Evolutionary conservation across 768 basidiomycete species (phyloP).

Genomic region (Lentinula edodes): DNA sequence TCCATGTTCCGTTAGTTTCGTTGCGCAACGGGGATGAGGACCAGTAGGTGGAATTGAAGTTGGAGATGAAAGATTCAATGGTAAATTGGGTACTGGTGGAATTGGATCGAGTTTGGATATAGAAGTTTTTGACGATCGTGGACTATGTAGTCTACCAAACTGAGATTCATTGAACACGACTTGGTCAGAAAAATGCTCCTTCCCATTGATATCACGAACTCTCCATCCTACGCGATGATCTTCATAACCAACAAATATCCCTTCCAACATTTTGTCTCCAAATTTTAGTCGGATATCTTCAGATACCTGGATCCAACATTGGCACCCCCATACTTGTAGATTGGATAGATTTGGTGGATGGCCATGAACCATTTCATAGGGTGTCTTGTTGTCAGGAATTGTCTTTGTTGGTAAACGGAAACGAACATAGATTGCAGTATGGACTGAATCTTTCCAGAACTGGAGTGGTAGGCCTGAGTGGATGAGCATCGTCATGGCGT

Average conservation of each 20-base stretch:
- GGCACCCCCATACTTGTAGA: not conserved
- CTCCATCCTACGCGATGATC: not conserved
- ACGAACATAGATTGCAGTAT: conserved; percentile 15
- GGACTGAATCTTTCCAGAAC: conserved; percentile 19
- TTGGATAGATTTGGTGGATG: not conserved
- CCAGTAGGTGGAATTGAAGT: too few relatives aligned
- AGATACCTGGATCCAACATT: too few relatives aligned
- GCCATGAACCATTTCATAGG: not conserved
- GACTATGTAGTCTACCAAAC: not conserved
- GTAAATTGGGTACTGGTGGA: too few relatives aligned
- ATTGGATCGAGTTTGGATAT: too few relatives aligned
- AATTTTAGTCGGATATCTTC: too few relatives aligned
- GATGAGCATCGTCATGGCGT: conserved; percentile 22
- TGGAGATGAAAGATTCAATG: not conserved
- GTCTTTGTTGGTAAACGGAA: conserved; percentile 13
- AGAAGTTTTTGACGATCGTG: not conserved
- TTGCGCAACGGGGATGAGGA: too few relatives aligned
- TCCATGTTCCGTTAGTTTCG: too few relatives aligned
- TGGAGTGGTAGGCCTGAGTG: conserved; percentile 14
- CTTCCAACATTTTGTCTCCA: too few relatives aligned
- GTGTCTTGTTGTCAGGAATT: not conserved
- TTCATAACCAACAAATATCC: not conserved
- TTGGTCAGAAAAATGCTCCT: not conserved
- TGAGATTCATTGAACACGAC: not conserved
- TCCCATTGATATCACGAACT: not conserved